A percentile compares a stretch with the other conserved stretches of the same genome.
Conservation (phyloP, 2,329 filamentous ascomycete species). For the Claviceps humidiphila region DNA sequence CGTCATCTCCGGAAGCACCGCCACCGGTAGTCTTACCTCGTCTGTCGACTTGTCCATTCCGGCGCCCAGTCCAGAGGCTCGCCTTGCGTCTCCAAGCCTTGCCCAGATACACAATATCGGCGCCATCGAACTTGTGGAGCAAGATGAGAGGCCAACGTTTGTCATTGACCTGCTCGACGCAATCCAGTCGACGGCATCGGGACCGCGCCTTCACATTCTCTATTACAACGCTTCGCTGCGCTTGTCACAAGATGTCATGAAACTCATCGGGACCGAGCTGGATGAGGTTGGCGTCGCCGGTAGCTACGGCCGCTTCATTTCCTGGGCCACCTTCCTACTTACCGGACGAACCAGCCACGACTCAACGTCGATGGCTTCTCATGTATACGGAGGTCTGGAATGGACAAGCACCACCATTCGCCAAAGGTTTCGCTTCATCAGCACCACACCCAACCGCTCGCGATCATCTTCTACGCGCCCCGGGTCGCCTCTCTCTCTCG, state of each 20-base stretch:
- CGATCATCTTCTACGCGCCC: slow-evolving; percentile 19
- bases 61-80: slow-evolving; percentile 37
- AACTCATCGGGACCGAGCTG: slow-evolving; percentile 39
- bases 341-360: slow-evolving; percentile 38
- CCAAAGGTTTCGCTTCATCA: slow-evolving; percentile 55
- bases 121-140: slow-evolving; percentile 59
- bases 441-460: slow-evolving; percentile 31
- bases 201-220: slow-evolving; percentile 42
- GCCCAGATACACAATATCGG: slow-evolving; percentile 46
- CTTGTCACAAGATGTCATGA: slow-evolving; percentile 38
- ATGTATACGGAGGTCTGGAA: slow-evolving; percentile 47
- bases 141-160: slow-evolving; percentile 65
- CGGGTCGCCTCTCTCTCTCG: slow-evolving; percentile 25
- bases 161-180: slow-evolving; percentile 54
- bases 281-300: slow-evolving; percentile 27
- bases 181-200: slow-evolving; percentile 34
- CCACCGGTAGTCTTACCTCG: slow-evolving; percentile 38
- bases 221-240: slow-evolving; percentile 59
- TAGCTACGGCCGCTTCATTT: slow-evolving; percentile 51
- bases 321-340: slow-evolving; percentile 50
- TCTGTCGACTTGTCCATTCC: slow-evolving; percentile 39
- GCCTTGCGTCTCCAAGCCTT: slow-evolving; percentile 32
- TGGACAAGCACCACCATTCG: slow-evolving; percentile 63
- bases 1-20: slow-evolving; percentile 35
- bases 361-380: slow-evolving; percentile 34